Percentiles rank a stretch among this genome's conserved stretches.
phyloP scores from a whole-genome alignment of 1,139 yeast genomes.

The Hansenula lynferdii region DNA sequence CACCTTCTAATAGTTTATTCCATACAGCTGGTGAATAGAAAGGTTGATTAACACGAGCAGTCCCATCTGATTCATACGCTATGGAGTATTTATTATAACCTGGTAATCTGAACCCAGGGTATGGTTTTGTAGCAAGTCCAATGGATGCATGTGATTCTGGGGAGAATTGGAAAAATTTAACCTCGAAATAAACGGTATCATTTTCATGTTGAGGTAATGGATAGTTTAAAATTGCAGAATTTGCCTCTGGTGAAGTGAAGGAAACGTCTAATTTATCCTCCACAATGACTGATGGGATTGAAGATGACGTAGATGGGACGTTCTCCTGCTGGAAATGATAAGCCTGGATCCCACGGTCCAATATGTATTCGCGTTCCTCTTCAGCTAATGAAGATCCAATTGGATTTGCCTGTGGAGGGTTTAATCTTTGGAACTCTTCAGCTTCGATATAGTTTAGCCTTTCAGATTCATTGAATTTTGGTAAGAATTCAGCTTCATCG shows the following conservation, averaged over 20 bases:
- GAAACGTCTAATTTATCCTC: conserved; percentile 62
- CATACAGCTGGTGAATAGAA: conserved; percentile 66
- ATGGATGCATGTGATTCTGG: conserved; percentile 43
- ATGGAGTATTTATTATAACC: conserved; percentile 78
- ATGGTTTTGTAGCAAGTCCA: conserved; percentile 85
- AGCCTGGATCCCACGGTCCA: conserved; percentile 46
- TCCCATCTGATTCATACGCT: conserved; percentile 85
- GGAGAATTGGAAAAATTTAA: conserved; percentile 51
- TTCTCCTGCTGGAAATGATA: conserved; percentile 34
- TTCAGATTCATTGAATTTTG: conserved; percentile 29
- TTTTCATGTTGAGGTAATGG: conserved; percentile 57
- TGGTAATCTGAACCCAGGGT: conserved; percentile 85
- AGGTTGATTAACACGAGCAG: conserved; percentile 77
- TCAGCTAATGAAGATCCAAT: conserved; percentile 34
- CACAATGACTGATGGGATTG: conserved; percentile 37
- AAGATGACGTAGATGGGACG: conserved; percentile 16
- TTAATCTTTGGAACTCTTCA: conserved; percentile 30
- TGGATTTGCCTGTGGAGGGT: conserved; percentile 36
- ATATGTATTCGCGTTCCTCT: conserved; percentile 32
- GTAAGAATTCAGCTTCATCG: conserved; percentile 28
- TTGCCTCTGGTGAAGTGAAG: conserved; percentile 37
- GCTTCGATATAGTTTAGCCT: conserved; percentile 31
- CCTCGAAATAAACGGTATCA: conserved; percentile 69
- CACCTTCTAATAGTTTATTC: conserved; percentile 76
- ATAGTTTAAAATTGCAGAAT: conserved; percentile 50